Evolutionary conservation across 1,284 basidiomycete genomes (phyloP).

Genomic region (Rhodotorula mucilaginosa): DNA sequence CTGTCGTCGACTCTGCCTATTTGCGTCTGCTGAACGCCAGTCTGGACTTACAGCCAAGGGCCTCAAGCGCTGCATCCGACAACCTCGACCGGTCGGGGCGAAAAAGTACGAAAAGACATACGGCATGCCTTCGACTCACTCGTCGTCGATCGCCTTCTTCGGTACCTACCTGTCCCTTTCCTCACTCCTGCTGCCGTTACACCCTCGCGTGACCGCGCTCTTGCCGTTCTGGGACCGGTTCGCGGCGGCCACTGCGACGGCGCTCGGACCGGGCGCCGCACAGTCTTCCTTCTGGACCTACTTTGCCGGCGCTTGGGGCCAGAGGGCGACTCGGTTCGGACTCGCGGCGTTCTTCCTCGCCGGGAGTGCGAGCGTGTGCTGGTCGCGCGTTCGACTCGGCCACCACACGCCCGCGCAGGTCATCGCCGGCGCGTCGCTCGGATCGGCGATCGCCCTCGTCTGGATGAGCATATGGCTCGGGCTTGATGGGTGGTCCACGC

Average conservation of each 20-base stretch:
- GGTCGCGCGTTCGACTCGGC: slow-evolving; percentile 44
- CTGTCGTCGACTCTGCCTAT: background rate
- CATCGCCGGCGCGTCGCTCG: slow-evolving; percentile 44
- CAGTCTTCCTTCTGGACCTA: slow-evolving; percentile 19
- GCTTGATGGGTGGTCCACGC: slow-evolving; percentile 9
- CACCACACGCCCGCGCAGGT: slow-evolving; percentile 46
- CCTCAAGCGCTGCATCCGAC: slow-evolving; percentile 45
- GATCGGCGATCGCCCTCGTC: slow-evolving; percentile 34
- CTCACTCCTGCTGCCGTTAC: slow-evolving; percentile 41
- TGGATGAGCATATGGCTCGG: slow-evolving; percentile 45
- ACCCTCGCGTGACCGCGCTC: slow-evolving; percentile 40
- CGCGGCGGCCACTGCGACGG: slow-evolving; percentile 5
- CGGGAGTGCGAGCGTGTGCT: slow-evolving; percentile 42
- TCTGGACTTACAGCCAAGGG: slow-evolving; percentile 41
- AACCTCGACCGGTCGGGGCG: slow-evolving; percentile 44
- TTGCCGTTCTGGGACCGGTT: slow-evolving; percentile 25
- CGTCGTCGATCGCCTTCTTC: slow-evolving; percentile 46
- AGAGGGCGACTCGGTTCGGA: slow-evolving; percentile 24
- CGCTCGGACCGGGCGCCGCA: slow-evolving; percentile 19
- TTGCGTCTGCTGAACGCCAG: background rate
- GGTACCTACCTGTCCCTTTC: slow-evolving; percentile 45
- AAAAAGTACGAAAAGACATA: slow-evolving; percentile 42
- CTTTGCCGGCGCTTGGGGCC: slow-evolving; percentile 17
- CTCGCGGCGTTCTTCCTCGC: slow-evolving; percentile 38
- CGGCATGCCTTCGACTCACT: slow-evolving; percentile 49